Base-by-base conservation (phyloP, 116 monocot genomes). In the Phalaenopsis hybrid region DNA sequence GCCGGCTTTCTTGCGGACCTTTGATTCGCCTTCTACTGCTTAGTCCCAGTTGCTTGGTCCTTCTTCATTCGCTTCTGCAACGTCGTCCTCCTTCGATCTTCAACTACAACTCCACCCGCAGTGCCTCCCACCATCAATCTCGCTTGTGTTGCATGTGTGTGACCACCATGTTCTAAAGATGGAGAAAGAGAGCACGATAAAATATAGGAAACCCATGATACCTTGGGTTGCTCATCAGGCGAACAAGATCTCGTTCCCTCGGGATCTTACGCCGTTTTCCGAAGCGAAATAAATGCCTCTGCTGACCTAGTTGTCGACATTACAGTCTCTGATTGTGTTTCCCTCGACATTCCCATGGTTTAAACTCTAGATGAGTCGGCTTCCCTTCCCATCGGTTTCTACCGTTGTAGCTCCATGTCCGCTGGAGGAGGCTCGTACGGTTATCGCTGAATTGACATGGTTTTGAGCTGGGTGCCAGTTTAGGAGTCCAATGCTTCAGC, bases 401-500 rank as follows among this genome's bases (percentile, higher is more conserved):
- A n/a, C n/a, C 7, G 79, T 61, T 20, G 65, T 31, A 11, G 65
- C 28, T 1, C 33, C n/a, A 12, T 57, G 72, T 20, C 72, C 49
- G 16, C 82, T 9, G 0, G 21, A 78, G 25, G 34, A 15, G 52
- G 77, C 59, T 8, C 81, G 25, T 46, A 78, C 31, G 23, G 33
- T n/a, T 28, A 82, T 81, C 15, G 81, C 89, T 28, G 87, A 91
- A 80, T 43, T 63, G 10, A 80, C 89, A 12, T 96, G 96, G 96
- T 94, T 96, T 45, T 91, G 87, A 23, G 78, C 81, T n/a, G 88
- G 92, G 49, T 75, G 94, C 72, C 84, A 89, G 37, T 92, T 96
- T 75, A 89, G 79, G 85, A 96, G 96, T 80, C 94, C 96, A 78
- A 94, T 94, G 96, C 90, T 94, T 50, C 94, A 96, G 89, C 92